Percentiles rank a stretch among this genome's conserved stretches.
These are phyloP conservation scores for Spiromastix sp. DNA, from an alignment of 2,329 filamentous ascomycete genomes.

Conservation along the genomic window DNA sequence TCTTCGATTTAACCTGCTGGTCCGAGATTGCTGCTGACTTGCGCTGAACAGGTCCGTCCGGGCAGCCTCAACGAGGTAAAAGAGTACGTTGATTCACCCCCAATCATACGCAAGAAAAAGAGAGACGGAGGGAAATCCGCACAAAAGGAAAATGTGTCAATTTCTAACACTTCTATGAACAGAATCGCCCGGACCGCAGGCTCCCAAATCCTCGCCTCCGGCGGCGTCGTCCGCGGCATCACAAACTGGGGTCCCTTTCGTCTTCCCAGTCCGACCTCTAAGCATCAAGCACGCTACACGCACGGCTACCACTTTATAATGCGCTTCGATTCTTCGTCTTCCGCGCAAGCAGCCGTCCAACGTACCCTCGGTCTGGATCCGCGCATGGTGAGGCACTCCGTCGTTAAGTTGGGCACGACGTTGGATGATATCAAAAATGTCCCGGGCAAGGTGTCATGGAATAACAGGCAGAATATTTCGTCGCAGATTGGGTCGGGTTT, in stretches of 20 bases:
- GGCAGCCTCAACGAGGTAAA: conserved; percentile 85
- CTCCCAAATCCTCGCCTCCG: conserved; percentile 66
- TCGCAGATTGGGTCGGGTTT: too few relatives aligned
- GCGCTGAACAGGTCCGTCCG: conserved; percentile 65
- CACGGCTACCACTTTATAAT: conserved; percentile 95
- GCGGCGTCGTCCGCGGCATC: conserved; percentile 83
- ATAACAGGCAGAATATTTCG: conserved; percentile 14
- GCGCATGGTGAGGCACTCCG: conserved; percentile 74
- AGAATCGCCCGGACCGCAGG: conserved; percentile 85
- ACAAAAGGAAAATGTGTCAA: conserved; percentile 2
- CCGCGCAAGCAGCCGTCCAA: conserved; percentile 64
- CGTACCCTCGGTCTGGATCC: conserved; percentile 75
- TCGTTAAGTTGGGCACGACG: conserved; percentile 72
- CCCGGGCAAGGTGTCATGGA: conserved; percentile 46
- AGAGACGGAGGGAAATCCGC: neutral
- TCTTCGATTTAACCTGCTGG: conserved; percentile 12
- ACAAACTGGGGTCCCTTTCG: conserved; percentile 92
- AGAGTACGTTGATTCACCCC: conserved; percentile 55
- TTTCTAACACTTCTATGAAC: conserved; percentile 9
- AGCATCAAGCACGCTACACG: conserved; percentile 73
- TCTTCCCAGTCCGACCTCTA: conserved; percentile 67
- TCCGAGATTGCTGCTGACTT: neutral
- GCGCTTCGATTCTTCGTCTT: conserved; percentile 76
- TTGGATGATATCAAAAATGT: conserved; percentile 52
- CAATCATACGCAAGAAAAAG: too few relatives aligned